A percentile compares a stretch with the other conserved stretches of the same genome.
These are phyloP conservation scores for Nothophaeocryptopus gaeumannii DNA, from an alignment of 2,329 filamentous ascomycete species.

Conservation along the genomic window DNA sequence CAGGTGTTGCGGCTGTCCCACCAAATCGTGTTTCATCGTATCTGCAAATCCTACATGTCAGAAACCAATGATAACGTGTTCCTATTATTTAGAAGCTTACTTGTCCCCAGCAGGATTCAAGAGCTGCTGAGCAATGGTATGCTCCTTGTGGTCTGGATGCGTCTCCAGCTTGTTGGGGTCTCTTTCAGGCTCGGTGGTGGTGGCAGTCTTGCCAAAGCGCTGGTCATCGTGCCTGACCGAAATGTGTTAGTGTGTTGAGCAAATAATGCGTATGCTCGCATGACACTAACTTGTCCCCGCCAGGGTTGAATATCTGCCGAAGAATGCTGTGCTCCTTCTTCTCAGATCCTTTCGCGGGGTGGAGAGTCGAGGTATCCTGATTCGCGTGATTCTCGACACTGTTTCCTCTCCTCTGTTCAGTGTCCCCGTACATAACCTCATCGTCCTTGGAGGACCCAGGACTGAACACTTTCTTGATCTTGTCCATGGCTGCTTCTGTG, in stretches of 20 bases:
- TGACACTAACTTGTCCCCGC: conserved; percentile 13
- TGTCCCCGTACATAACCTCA: conserved; percentile 36
- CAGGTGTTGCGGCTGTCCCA: conserved; percentile 5
- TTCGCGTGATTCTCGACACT: conserved; percentile 8
- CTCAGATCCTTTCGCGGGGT: conserved; percentile 9
- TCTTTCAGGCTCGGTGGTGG: conserved; percentile 3
- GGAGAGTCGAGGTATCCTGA: conserved; percentile 10
- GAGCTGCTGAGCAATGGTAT: conserved; percentile 12
- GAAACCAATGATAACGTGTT: neutral
- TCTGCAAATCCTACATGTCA: neutral
- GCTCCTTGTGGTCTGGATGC: conserved; percentile 9
- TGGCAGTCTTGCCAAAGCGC: conserved; percentile 16
- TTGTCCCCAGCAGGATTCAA: conserved; percentile 24
- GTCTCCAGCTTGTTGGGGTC: conserved; percentile 10
- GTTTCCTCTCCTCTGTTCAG: conserved; percentile 6
- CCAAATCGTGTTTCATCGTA: conserved; percentile 21
- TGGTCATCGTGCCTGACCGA: conserved; percentile 22
- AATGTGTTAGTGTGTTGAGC: neutral
- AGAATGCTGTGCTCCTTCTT: conserved; percentile 22
- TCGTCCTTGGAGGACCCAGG: conserved; percentile 36
- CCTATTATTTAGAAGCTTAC: neutral
- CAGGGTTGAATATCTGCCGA: conserved; percentile 21
- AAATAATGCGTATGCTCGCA: neutral
- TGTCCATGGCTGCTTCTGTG: conserved; percentile 38
- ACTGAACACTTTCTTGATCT: conserved; percentile 44